Conservation (phyloP, 1,284 basidiomycete genomes). For the Leccinum insigne region DNA sequence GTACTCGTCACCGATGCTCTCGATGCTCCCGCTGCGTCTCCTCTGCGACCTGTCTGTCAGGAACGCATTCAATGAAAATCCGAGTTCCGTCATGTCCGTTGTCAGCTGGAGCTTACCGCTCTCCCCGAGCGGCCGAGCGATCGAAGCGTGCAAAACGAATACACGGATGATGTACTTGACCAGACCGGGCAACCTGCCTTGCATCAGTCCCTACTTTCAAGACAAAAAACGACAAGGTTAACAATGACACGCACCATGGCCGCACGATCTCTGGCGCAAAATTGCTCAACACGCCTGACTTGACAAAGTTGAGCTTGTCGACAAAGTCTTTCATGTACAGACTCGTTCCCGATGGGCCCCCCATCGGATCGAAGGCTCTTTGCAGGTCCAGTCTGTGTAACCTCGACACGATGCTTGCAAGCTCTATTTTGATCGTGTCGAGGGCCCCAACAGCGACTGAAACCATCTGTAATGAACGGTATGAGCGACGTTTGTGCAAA, state of each 20-base stretch:
- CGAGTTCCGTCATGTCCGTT: constrained; percentile 94
- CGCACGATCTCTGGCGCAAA: constrained; percentile 74
- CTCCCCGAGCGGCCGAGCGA: constrained; percentile 86
- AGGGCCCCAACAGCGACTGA: constrained; percentile 80
- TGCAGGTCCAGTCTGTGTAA: constrained; percentile 85
- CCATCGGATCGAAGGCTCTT: constrained; percentile 62
- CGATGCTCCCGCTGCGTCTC: constrained; percentile 64
- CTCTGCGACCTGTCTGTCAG: constrained; percentile 57
- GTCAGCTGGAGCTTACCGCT: constrained; percentile 89
- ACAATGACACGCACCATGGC: constrained; percentile 56
- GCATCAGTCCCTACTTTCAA: background rate
- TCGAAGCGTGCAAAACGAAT: constrained; percentile 89
- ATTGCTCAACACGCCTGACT: constrained; percentile 70
- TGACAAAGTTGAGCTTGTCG: constrained; percentile 82
- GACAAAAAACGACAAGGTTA: background rate
- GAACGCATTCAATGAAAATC: constrained; percentile 85
- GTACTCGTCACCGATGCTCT: constrained; percentile 80
- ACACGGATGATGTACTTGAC: constrained; percentile 77
- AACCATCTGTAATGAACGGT: constrained; percentile 49
- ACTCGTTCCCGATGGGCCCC: constrained; percentile 72
- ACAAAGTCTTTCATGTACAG: constrained; percentile 89
- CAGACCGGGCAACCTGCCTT: constrained; percentile 61
- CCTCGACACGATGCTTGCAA: constrained; percentile 73
- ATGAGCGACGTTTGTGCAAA: background rate
- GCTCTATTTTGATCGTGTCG: constrained; percentile 74